Percentiles rank a stretch among this genome's conserved stretches.
These are phyloP conservation scores for Myriosclerotinia duriaeana DNA, from an alignment of 2,329 filamentous ascomycete genomes.

Conservation along the genomic window DNA sequence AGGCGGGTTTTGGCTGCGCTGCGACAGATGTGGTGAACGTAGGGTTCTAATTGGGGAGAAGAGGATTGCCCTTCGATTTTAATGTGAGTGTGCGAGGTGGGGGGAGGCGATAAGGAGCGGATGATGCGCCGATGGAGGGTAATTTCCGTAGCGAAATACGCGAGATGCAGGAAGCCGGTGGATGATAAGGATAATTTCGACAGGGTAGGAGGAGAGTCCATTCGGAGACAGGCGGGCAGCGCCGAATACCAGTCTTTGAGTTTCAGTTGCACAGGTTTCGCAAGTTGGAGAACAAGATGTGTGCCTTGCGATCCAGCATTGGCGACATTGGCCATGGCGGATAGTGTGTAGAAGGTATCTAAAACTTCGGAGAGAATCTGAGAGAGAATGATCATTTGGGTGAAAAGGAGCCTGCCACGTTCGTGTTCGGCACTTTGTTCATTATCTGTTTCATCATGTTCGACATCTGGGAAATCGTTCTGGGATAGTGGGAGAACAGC, in stretches of 20 bases:
- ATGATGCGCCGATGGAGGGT: slow-evolving; percentile 90
- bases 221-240: slow-evolving; percentile 59
- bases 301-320: slow-evolving; percentile 69
- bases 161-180: slow-evolving; percentile 79
- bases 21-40: slow-evolving; percentile 88
- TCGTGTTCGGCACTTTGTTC: slow-evolving; percentile 63
- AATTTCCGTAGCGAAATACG: slow-evolving; percentile 92
- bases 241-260: slow-evolving; percentile 79
- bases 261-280: slow-evolving; percentile 79
- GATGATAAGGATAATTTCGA: slow-evolving; percentile 52
- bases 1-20: slow-evolving; percentile 90
- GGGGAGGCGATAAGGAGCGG: slow-evolving; percentile 63
- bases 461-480: slow-evolving; percentile 72
- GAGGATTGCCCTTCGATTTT: slow-evolving; percentile 40
- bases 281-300: slow-evolving; percentile 69
- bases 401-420: slow-evolving; percentile 68
- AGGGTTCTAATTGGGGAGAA: slow-evolving; percentile 61
- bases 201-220: slow-evolving; percentile 58
- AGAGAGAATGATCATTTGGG: slow-evolving; percentile 72
- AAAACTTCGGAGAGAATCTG: slow-evolving; percentile 77
- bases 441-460: slow-evolving; percentile 61
- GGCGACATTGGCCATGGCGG: slow-evolving; percentile 68
- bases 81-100: slow-evolving; percentile 44
- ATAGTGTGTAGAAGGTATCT: slow-evolving; percentile 78
- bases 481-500: slow-evolving; percentile 65